Percentiles rank a stretch among this genome's conserved stretches.
Conservation (phyloP, 106 monocot genomes). For the Phalaenopsis aphrodite region DNA sequence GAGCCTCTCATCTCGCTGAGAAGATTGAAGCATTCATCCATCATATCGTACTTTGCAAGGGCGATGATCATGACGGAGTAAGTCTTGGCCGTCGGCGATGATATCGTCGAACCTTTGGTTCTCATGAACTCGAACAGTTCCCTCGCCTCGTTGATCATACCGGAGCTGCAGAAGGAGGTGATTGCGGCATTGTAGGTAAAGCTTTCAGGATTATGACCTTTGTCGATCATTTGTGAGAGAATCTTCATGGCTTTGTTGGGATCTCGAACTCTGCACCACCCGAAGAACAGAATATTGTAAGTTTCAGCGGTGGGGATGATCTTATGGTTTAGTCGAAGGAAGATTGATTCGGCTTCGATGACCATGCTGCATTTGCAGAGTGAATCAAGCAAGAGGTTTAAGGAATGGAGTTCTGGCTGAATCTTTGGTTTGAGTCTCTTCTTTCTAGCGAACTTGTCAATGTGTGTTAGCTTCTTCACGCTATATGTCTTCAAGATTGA, state of each 20-base stretch:
- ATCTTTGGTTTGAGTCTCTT: conserved; percentile 52
- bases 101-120: conserved; percentile 72
- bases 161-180: conserved; percentile 63
- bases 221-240: conserved; percentile 81
- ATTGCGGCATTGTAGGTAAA: conserved; percentile 89
- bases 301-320: conserved; percentile 58
- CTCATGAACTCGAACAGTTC: conserved; percentile 95
- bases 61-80: conserved; percentile 78
- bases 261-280: conserved; percentile 85
- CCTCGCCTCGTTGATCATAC: conserved; percentile 72
- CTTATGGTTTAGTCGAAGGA: conserved; percentile 64
- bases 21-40: conserved; percentile 77
- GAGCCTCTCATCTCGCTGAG: conserved; percentile 64
- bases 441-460: conserved; percentile 74
- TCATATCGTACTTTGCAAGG: conserved; percentile 68
- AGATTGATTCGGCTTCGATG: conserved; percentile 52
- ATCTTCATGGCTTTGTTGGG: conserved; percentile 78
- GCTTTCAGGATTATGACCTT: conserved; percentile 60
- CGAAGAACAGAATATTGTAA: conserved; percentile 84
- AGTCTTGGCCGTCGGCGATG: conserved; percentile 86
- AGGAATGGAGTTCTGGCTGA: conserved; percentile 63
- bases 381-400: conserved; percentile 77
- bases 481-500: conserved; percentile 40
- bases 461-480: conserved; percentile 67
- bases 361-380: conserved; percentile 80